Evolutionary conservation across 139 green algal genomes (phyloP).

Genomic region (Nannochloris sp.): DNA sequence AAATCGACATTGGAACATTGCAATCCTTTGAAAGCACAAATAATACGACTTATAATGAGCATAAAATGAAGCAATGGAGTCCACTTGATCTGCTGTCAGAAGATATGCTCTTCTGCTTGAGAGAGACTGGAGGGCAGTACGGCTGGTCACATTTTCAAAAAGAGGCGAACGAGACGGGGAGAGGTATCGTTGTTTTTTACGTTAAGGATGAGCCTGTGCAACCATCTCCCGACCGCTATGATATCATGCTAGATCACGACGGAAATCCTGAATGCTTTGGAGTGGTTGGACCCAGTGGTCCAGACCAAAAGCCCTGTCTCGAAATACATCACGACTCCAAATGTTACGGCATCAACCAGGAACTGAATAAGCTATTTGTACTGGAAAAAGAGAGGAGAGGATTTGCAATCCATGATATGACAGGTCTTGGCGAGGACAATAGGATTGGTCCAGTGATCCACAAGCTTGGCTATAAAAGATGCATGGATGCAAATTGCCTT

Average conservation of each 20-base stretch:
- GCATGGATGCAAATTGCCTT: background rate
- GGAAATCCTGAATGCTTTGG: background rate
- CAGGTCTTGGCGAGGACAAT: background rate
- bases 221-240: background rate
- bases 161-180: background rate
- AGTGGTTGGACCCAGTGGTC: background rate
- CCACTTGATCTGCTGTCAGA: background rate
- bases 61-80: background rate
- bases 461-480: background rate
- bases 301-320: background rate
- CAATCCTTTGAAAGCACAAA: background rate
- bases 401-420: conserved; percentile 4
- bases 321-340: background rate
- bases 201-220: background rate
- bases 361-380: background rate
- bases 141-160: conserved; percentile 5
- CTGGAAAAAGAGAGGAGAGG: background rate
- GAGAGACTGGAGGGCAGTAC: background rate
- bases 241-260: background rate
- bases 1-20: background rate
- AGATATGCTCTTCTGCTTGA: background rate
- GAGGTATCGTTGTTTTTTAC: background rate
- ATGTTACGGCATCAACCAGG: background rate
- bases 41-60: background rate
- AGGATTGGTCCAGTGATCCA: conserved; percentile 5